phyloP scores from a whole-genome alignment of 73 alveolate species.

The Diophrys appendiculata region DNA sequence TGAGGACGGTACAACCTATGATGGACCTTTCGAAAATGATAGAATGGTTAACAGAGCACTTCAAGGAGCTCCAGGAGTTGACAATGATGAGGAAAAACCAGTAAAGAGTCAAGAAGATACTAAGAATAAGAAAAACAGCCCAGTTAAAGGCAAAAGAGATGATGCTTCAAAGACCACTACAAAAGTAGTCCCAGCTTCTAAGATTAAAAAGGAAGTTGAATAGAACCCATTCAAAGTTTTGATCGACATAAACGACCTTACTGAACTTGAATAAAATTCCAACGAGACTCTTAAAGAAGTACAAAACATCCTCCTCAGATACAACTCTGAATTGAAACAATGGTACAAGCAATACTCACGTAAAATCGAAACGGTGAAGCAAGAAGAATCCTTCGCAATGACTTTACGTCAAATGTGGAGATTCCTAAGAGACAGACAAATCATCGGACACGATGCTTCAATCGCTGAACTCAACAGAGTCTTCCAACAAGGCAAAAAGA shows the following conservation, averaged over 20 bases:
- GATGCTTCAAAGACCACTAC: background rate
- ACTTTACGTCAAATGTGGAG: constrained; percentile 87
- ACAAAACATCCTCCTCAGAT: constrained; percentile 83
- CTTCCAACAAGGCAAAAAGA: constrained; percentile 84
- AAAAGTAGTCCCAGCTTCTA: constrained; percentile 33
- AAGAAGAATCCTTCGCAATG: constrained; percentile 78
- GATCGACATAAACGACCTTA: constrained; percentile 90
- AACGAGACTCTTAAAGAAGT: constrained; percentile 79
- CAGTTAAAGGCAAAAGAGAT: constrained; percentile 15
- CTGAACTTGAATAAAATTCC: constrained; percentile 82
- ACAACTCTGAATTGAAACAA: constrained; percentile 82
- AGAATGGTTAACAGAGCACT: constrained; percentile 91
- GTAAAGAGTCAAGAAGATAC: background rate
- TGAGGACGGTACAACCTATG: constrained; percentile 94
- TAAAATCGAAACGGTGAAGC: constrained; percentile 68
- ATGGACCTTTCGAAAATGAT: constrained; percentile 96
- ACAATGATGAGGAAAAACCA: constrained; percentile 23
- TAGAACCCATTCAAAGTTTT: constrained; percentile 91
- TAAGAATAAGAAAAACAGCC: constrained; percentile 18
- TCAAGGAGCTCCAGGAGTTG: constrained; percentile 50
- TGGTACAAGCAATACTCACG: constrained; percentile 86
- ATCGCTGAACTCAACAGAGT: constrained; percentile 87
- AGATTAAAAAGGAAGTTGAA: constrained; percentile 84
- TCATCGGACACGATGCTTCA: constrained; percentile 80
- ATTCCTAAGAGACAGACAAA: constrained; percentile 87